phyloP scores from a whole-genome alignment of 805 yeast genomes.

The Zygosaccharomyces siamensis region DNA sequence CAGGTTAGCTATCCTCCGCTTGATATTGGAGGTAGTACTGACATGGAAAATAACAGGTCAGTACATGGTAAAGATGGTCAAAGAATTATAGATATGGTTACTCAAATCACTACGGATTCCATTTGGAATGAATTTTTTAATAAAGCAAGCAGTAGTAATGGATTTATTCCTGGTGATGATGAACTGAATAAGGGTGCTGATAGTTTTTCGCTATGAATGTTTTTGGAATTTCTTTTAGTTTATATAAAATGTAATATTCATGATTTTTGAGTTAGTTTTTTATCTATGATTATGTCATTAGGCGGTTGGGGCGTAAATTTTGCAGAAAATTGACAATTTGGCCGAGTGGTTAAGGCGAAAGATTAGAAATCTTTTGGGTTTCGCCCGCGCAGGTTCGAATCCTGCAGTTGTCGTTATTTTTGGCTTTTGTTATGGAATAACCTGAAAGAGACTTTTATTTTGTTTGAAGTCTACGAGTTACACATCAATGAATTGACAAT shows the following conservation, averaged over 20 bases:
- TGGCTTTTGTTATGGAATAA: slow-evolving; percentile 12
- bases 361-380: slow-evolving; percentile 57
- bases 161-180: background rate
- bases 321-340: slow-evolving; percentile 36
- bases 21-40: slow-evolving; percentile 5
- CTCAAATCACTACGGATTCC: slow-evolving; percentile 58
- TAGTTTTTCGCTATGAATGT: background rate
- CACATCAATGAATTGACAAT: no score
- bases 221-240: background rate
- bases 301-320: no score
- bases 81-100: slow-evolving; percentile 54
- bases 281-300: background rate
- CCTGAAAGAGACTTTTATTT: no score
- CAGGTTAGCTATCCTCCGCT: slow-evolving; percentile 1
- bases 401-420: slow-evolving; percentile 64
- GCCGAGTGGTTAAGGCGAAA: slow-evolving; percentile 68
- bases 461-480: no score
- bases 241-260: background rate
- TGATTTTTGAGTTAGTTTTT: background rate
- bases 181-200: background rate
- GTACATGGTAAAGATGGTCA: slow-evolving; percentile 44
- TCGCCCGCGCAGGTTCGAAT: slow-evolving; percentile 64
- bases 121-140: slow-evolving; percentile 51
- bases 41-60: slow-evolving; percentile 3
- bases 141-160: slow-evolving; percentile 6